Conservation (phyloP, 2,329 filamentous ascomycete species). For the Knufia petricola region DNA sequence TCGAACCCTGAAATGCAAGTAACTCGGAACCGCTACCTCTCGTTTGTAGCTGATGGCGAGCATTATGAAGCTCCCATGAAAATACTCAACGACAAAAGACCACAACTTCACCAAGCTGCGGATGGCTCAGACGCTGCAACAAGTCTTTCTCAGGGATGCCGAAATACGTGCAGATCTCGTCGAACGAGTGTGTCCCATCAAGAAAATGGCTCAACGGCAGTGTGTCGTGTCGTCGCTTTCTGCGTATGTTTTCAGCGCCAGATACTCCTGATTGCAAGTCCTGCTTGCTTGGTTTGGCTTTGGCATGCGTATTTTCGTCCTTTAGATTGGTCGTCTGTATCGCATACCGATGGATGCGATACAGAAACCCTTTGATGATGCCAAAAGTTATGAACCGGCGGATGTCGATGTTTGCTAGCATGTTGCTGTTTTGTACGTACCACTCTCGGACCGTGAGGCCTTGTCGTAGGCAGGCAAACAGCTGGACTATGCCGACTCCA, state of each 20-base stretch:
- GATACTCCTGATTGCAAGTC: no score
- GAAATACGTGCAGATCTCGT: constrained; percentile 42
- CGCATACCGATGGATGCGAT: constrained; percentile 88
- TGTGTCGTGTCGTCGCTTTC: not conserved
- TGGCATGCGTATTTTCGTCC: not conserved
- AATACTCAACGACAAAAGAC: constrained; percentile 36
- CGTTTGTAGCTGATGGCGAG: not conserved
- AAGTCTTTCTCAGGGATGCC: constrained; percentile 40
- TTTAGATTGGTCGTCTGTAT: constrained; percentile 35
- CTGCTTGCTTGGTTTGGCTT: not conserved
- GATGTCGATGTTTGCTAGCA: constrained; percentile 71
- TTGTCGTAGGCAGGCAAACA: constrained; percentile 77
- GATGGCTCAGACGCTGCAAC: constrained; percentile 32
- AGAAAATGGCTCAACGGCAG: constrained; percentile 31
- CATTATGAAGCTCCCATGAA: not conserved
- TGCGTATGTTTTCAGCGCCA: not conserved
- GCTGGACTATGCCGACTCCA: constrained; percentile 54
- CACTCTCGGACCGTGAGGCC: constrained; percentile 80
- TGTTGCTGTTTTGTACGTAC: constrained; percentile 64
- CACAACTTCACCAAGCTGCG: constrained; percentile 32
- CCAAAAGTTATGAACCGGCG: constrained; percentile 91
- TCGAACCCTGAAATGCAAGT: no score
- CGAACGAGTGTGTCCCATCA: constrained; percentile 41
- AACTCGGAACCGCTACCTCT: no score
- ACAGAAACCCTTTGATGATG: constrained; percentile 87